phyloP scores from a whole-genome alignment of 2,329 filamentous ascomycete genomes.

The Cordyceps militaris region DNA sequence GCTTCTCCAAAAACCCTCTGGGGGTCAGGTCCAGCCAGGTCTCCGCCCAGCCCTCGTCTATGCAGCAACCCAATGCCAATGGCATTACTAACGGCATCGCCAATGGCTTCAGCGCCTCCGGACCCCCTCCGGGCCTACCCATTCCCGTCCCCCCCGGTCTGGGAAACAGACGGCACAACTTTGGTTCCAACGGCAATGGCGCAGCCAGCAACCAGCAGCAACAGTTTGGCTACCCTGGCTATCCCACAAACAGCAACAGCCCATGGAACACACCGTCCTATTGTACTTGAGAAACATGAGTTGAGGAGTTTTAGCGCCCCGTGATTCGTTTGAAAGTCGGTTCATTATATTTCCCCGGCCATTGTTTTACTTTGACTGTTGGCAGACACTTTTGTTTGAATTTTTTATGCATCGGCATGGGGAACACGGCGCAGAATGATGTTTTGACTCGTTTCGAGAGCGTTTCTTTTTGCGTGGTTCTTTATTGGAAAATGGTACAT shows the following conservation, averaged over 20 bases:
- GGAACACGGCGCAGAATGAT: not conserved
- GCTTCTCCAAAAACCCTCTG: constrained; percentile 95
- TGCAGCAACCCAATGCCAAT: constrained; percentile 48
- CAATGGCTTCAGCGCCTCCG: constrained; percentile 60
- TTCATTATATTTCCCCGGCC: not conserved
- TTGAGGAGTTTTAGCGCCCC: not conserved
- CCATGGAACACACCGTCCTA: constrained; percentile 21
- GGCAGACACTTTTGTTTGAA: not conserved
- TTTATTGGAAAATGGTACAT: not conserved
- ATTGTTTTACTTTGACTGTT: not conserved
- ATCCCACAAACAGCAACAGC: constrained; percentile 17
- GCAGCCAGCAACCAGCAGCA: not conserved
- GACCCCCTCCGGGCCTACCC: constrained; percentile 74
- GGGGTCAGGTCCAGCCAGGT: constrained; percentile 77
- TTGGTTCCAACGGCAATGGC: not conserved
- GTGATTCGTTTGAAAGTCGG: not conserved
- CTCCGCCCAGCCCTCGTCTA: constrained; percentile 32
- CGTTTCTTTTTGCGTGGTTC: not conserved
- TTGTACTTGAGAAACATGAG: not conserved
- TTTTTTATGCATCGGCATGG: not conserved
- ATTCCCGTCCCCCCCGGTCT: constrained; percentile 72
- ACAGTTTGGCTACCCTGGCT: constrained; percentile 13
- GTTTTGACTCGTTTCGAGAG: not conserved
- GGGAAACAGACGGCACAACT: constrained; percentile 23
- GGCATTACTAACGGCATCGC: constrained; percentile 35